A percentile compares a stretch with the other conserved stretches of the same genome.
phyloP scores from a whole-genome alignment of 1,139 yeast species.

The Saccharomycopsis hybrid region DNA sequence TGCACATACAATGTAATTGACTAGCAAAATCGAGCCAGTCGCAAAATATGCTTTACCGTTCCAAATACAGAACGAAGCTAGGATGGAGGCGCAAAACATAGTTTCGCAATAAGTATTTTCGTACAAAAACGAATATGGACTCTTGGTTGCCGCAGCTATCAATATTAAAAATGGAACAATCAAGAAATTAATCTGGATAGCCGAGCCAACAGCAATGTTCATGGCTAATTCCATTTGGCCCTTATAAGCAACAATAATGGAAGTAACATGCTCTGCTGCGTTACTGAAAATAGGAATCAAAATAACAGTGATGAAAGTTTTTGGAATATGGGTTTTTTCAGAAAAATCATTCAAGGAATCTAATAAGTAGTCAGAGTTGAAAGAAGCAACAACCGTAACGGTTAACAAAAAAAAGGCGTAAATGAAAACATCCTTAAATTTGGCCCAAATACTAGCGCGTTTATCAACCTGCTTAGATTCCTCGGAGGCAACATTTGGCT shows the following conservation, averaged over 20 bases:
- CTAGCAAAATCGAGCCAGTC: constrained; percentile 16
- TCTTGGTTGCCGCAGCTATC: constrained; percentile 15
- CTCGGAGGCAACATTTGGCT: neutral
- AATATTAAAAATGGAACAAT: constrained; percentile 19
- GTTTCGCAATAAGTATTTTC: constrained; percentile 14
- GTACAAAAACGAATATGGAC: constrained; percentile 16
- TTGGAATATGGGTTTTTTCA: constrained; percentile 16
- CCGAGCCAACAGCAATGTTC: constrained; percentile 21
- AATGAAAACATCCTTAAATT: constrained; percentile 7
- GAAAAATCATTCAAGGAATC: constrained; percentile 17
- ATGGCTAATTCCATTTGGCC: constrained; percentile 19
- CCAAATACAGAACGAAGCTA: constrained; percentile 16
- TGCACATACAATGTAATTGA: constrained; percentile 6
- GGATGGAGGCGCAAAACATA: constrained; percentile 11
- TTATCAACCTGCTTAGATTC: neutral
- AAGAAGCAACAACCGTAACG: constrained; percentile 17
- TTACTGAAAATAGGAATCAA: constrained; percentile 19
- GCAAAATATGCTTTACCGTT: constrained; percentile 18
- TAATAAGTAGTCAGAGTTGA: constrained; percentile 18
- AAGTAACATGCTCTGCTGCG: constrained; percentile 21
- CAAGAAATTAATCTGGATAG: constrained; percentile 19
- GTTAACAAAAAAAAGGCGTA: constrained; percentile 10
- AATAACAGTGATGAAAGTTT: constrained; percentile 17
- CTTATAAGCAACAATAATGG: constrained; percentile 19
- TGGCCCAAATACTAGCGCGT: neutral